These are phyloP conservation scores for Aphanocladium album DNA, from an alignment of 2,329 filamentous ascomycete species.

Conservation along the genomic window DNA sequence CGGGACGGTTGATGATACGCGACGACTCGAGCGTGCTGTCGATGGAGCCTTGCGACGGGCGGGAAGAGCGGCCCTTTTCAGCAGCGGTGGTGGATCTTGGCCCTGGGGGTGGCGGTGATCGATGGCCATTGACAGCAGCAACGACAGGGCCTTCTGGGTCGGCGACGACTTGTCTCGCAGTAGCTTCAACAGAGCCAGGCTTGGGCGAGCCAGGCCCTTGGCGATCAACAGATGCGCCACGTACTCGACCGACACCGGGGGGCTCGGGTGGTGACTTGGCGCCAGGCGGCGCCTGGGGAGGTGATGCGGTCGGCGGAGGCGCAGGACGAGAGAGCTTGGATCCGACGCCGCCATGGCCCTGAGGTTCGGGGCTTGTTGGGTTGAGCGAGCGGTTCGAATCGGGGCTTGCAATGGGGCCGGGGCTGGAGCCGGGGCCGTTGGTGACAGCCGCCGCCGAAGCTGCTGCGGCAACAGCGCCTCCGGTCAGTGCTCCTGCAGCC, in stretches of 20 bases:
- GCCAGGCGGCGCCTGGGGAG: conserved; percentile 49
- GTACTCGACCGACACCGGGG: conserved; percentile 36
- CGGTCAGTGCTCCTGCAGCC: conserved; percentile 20
- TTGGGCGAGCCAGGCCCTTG: conserved; percentile 20
- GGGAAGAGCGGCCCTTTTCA: conserved; percentile 40
- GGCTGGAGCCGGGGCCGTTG: conserved; percentile 12
- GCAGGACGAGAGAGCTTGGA: conserved; percentile 31
- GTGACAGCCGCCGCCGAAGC: conserved; percentile 12
- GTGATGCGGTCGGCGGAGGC: conserved; percentile 43
- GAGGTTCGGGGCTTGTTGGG: conserved; percentile 5
- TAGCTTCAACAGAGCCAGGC: background rate
- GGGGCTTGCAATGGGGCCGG: background rate
- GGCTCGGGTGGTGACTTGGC: conserved; percentile 40
- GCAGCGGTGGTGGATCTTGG: conserved; percentile 27
- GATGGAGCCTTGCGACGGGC: conserved; percentile 48
- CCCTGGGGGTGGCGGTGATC: conserved; percentile 56
- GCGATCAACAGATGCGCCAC: conserved; percentile 47
- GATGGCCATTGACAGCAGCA: conserved; percentile 43
- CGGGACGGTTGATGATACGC: conserved; percentile 37
- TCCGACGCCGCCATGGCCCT: conserved; percentile 10
- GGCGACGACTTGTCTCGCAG: conserved; percentile 1
- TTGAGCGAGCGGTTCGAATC: conserved; percentile 3
- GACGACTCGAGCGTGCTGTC: conserved; percentile 61
- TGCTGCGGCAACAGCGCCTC: background rate
- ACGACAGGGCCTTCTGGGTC: conserved; percentile 1